These are phyloP conservation scores for Metschnikowia borealis DNA, from an alignment of 805 yeast species.

Conservation along the genomic window DNA sequence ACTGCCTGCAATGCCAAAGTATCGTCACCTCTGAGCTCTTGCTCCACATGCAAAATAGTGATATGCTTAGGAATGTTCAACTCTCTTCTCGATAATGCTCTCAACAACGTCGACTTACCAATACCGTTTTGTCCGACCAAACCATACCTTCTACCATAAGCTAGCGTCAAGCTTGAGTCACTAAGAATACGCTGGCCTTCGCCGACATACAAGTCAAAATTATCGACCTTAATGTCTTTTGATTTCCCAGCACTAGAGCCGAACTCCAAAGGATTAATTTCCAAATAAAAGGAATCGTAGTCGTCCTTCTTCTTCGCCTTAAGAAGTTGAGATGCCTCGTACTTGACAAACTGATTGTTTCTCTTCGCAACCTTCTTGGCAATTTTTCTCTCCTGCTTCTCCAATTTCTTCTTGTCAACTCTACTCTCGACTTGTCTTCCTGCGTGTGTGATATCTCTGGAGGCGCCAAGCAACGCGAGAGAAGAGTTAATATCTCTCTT, in stretches of 20 bases:
- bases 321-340: constrained; percentile 91
- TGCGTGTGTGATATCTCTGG: constrained; percentile 82
- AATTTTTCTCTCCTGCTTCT: constrained; percentile 94
- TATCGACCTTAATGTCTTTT: constrained; percentile 92
- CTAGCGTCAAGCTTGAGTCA: constrained; percentile 79
- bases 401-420: constrained; percentile 94
- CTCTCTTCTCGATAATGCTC: constrained; percentile 92
- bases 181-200: constrained; percentile 90
- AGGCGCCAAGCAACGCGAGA: constrained; percentile 71
- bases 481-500: constrained; percentile 74
- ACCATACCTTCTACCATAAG: constrained; percentile 95
- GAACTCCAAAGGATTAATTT: constrained; percentile 91
- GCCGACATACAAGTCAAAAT: constrained; percentile 91
- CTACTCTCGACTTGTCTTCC: constrained; percentile 90
- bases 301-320: constrained; percentile 62
- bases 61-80: constrained; percentile 91
- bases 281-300: constrained; percentile 91
- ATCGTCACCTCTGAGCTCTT: constrained; percentile 93
- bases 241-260: constrained; percentile 84
- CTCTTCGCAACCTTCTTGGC: constrained; percentile 96
- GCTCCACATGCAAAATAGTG: constrained; percentile 94
- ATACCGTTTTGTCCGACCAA: constrained; percentile 99
- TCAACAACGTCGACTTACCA: constrained; percentile 91
- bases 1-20: constrained; percentile 89
- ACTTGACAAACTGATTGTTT: constrained; percentile 74